phyloP scores from a whole-genome alignment of 257 asterid genomes.

The Plantago major region DNA sequence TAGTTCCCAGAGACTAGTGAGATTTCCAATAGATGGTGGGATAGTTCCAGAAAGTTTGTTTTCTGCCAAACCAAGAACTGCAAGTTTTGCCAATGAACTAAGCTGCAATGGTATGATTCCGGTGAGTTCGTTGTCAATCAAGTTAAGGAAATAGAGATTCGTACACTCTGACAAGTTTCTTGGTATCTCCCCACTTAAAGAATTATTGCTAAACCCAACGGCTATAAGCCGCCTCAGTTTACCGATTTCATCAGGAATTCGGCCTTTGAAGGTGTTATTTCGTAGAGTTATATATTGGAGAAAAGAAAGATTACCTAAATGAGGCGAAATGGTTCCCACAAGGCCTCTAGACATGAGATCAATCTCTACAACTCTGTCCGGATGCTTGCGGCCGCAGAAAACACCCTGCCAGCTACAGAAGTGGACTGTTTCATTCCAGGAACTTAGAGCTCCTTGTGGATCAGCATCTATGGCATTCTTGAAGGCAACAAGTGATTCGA shows the following conservation, averaged over 20 bases:
- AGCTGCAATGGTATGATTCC: background rate
- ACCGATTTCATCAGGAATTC: background rate
- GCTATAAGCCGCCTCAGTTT: background rate
- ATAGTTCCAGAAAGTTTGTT: constrained; percentile 26
- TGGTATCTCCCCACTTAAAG: background rate
- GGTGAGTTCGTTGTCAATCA: background rate
- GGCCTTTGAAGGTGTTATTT: background rate
- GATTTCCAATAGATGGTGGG: constrained; percentile 11
- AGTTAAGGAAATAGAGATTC: background rate
- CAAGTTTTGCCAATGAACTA: constrained; percentile 20
- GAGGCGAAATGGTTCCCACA: constrained; percentile 1
- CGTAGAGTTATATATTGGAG: background rate
- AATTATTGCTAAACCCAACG: background rate
- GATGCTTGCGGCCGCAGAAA: constrained; percentile 18
- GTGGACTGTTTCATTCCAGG: constrained; percentile 15
- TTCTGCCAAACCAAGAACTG: constrained; percentile 10
- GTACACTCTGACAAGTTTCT: background rate
- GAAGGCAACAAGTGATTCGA: background rate
- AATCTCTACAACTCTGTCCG: constrained; percentile 12
- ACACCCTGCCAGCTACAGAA: constrained; percentile 27
- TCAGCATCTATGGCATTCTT: constrained; percentile 21
- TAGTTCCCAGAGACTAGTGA: constrained; percentile 16
- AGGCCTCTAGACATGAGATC: background rate
- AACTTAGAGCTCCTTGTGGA: constrained; percentile 17
- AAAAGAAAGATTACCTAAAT: constrained; percentile 2